phyloP scores from a whole-genome alignment of 202 grass and related monocot genomes.

The Setaria italica region DNA sequence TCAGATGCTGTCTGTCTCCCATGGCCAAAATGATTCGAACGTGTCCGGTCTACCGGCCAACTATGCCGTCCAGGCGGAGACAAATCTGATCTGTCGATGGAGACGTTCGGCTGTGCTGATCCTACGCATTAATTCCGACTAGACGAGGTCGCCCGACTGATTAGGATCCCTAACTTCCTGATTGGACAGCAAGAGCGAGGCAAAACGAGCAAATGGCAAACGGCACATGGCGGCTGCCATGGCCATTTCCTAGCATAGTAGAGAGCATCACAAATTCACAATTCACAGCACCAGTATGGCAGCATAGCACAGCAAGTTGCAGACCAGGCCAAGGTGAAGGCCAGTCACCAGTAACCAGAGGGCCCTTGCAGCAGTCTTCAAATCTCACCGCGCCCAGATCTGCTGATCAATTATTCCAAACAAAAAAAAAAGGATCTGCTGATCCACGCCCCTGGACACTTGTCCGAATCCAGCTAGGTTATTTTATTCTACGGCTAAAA shows the following conservation, averaged over 20 bases:
- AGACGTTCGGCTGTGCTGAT: constrained; percentile 4
- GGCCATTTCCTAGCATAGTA: neutral
- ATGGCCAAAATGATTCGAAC: neutral
- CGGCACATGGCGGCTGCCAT: neutral
- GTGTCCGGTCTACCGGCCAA: neutral
- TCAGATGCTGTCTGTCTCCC: constrained; percentile 15
- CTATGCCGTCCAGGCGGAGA: neutral
- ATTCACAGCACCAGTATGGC: neutral
- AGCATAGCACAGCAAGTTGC: constrained; percentile 17
- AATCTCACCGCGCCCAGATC: constrained; percentile 26
- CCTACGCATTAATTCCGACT: neutral
- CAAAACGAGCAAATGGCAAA: neutral
- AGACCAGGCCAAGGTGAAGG: neutral
- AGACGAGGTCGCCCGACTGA: neutral
- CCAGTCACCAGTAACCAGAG: neutral
- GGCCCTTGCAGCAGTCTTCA: neutral
- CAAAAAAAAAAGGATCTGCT: constrained; percentile 14
- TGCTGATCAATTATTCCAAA: constrained; percentile 2
- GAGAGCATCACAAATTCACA: neutral
- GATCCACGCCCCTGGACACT: constrained; percentile 18
- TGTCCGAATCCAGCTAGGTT: constrained; percentile 32
- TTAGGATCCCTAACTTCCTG: neutral
- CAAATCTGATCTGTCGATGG: neutral
- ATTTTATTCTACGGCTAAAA: constrained; percentile 22
- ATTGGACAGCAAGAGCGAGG: neutral